phyloP scores from a whole-genome alignment of 192 early-diverging fungal genomes.

The Funneliformis geosporum region DNA sequence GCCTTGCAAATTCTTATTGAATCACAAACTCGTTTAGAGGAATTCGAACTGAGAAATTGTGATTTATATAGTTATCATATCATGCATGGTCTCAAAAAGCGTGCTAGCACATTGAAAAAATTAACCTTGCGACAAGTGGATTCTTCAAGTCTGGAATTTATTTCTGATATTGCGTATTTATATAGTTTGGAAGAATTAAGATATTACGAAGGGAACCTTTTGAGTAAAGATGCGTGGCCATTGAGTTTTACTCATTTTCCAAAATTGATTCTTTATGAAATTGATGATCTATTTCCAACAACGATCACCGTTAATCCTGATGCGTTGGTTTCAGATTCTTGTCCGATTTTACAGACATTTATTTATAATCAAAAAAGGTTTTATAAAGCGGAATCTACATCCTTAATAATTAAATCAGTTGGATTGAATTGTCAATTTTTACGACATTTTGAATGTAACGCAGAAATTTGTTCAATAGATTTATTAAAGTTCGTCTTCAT shows the following conservation, averaged over 20 bases:
- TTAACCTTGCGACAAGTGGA: neutral
- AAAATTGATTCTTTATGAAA: neutral
- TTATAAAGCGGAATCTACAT: neutral
- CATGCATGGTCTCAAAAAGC: neutral
- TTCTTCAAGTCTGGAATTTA: neutral
- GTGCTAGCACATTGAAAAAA: neutral
- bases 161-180: neutral
- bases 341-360: neutral
- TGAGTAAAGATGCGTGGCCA: slow-evolving; percentile 9
- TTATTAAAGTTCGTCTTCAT: neutral
- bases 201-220: neutral
- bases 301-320: neutral
- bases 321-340: neutral
- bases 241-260: neutral
- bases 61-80: neutral
- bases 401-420: neutral
- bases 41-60: slow-evolving; percentile 4
- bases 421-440: neutral
- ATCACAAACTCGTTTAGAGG: neutral
- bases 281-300: slow-evolving; percentile 7
- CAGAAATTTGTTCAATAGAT: neutral
- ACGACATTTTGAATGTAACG: slow-evolving; percentile 13
- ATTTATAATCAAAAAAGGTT: neutral
- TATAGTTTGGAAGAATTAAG: neutral
- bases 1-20: neutral